Percentiles rank a stretch among this genome's conserved stretches.
Evolutionary conservation across 129 eudicot genomes (phyloP).

Genomic region (Oenanthe sinensis): DNA sequence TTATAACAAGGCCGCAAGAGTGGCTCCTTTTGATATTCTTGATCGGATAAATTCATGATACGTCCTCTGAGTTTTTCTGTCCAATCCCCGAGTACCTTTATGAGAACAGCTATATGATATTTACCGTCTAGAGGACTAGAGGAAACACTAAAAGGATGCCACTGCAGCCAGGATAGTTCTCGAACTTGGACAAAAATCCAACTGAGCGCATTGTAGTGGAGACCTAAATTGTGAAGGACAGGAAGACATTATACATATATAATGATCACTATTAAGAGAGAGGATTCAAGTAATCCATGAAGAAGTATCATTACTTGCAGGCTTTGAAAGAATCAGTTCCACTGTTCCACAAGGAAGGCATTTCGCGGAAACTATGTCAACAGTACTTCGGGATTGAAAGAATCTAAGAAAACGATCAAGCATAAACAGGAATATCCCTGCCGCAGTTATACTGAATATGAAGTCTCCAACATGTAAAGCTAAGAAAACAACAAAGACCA

Average conservation of each 20-base stretch:
- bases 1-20: conserved; percentile 23
- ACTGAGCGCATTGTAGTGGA: conserved; percentile 78
- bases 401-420: conserved; percentile 85
- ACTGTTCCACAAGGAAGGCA: conserved; percentile 80
- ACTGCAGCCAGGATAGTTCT: conserved; percentile 72
- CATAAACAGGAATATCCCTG: conserved; percentile 77
- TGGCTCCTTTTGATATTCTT: conserved; percentile 15
- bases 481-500: conserved; percentile 71
- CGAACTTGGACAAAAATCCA: conserved; percentile 72
- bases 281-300: background rate
- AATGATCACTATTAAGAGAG: background rate
- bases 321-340: conserved; percentile 75
- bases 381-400: conserved; percentile 71
- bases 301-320: conserved; percentile 43
- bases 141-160: conserved; percentile 98
- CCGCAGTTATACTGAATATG: conserved; percentile 48
- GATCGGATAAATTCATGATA: conserved; percentile 33
- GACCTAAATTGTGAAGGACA: conserved; percentile 26
- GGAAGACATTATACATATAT: background rate
- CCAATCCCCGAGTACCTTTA: conserved; percentile 87
- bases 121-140: conserved; percentile 85
- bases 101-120: conserved; percentile 59
- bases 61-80: conserved; percentile 49
- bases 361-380: conserved; percentile 64
- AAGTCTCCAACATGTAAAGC: conserved; percentile 86